Conservation (phyloP, 305 asterid species). For the Fraxinus floribunda region DNA sequence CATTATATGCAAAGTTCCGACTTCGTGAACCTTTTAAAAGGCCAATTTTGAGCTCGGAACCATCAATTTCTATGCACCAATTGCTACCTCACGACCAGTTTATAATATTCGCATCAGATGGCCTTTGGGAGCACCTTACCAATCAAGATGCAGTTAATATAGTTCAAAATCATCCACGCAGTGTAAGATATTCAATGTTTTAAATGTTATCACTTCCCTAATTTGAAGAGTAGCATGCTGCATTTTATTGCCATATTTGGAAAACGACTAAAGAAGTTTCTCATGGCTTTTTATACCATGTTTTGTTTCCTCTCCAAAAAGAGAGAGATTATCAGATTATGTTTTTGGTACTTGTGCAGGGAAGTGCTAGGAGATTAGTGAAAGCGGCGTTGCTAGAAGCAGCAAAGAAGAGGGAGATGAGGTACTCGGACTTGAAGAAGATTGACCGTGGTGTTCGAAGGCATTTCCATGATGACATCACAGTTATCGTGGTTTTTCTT, state of each 20-base stretch:
- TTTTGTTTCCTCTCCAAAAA: neutral
- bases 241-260: neutral
- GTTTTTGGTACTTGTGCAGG: conserved; percentile 39
- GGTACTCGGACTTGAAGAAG: conserved; percentile 86
- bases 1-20: conserved; percentile 69
- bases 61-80: conserved; percentile 65
- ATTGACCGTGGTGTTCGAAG: conserved; percentile 84
- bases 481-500: conserved; percentile 68
- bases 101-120: conserved; percentile 82
- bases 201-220: conserved; percentile 2
- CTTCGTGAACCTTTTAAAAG: conserved; percentile 69
- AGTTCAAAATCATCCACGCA: conserved; percentile 70
- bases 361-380: conserved; percentile 80
- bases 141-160: conserved; percentile 86
- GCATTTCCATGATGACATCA: conserved; percentile 90
- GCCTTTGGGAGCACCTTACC: conserved; percentile 91
- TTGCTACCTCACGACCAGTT: conserved; percentile 76
- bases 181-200: conserved; percentile 40
- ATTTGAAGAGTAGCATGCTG: neutral
- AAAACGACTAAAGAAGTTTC: neutral
- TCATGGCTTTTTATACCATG: neutral
- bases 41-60: conserved; percentile 81
- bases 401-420: conserved; percentile 95
- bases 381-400: conserved; percentile 80
- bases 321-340: neutral